Percentiles rank a stretch among this genome's conserved stretches.
Conservation (phyloP, 73 alveolate species). For the Durusdinium trenchii region DNA sequence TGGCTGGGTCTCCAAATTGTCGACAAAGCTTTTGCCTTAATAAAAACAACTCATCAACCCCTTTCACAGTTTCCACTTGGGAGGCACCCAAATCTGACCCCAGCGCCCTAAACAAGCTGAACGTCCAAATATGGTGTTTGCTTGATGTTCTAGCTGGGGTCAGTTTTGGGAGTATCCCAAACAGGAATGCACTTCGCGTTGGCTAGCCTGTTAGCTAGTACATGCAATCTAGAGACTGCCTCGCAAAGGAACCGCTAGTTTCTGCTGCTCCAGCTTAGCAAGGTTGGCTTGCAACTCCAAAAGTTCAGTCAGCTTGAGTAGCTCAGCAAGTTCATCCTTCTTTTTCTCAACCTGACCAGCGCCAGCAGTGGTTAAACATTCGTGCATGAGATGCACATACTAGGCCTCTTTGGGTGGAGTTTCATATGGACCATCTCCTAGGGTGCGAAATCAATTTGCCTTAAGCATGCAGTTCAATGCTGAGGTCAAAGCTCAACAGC, state of each 20-base stretch:
- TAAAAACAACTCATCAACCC: no score
- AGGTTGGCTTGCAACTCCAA: not conserved
- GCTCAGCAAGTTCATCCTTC: not conserved
- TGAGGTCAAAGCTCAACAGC: not conserved
- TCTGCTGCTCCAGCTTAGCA: not conserved
- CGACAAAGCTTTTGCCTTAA: no score
- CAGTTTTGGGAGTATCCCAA: not conserved
- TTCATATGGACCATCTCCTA: not conserved
- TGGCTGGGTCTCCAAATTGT: not conserved
- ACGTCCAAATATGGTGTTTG: no score
- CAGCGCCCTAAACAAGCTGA: no score
- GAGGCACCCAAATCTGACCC: no score
- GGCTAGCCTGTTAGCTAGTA: not conserved
- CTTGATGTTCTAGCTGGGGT: not conserved
- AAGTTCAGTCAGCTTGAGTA: not conserved
- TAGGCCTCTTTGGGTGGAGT: conserved; percentile 34
- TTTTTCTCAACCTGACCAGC: not conserved
- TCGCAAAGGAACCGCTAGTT: not conserved
- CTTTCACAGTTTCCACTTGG: no score
- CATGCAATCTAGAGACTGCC: not conserved
- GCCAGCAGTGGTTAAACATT: no score
- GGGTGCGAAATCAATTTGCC: not conserved
- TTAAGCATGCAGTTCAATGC: not conserved
- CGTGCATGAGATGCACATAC: not conserved
- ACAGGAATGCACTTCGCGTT: not conserved